Evolutionary conservation across 306 rosid species (phyloP), one percentile per base, ranked within the genome.

Genomic region (Prunus armeniaca): DNA sequence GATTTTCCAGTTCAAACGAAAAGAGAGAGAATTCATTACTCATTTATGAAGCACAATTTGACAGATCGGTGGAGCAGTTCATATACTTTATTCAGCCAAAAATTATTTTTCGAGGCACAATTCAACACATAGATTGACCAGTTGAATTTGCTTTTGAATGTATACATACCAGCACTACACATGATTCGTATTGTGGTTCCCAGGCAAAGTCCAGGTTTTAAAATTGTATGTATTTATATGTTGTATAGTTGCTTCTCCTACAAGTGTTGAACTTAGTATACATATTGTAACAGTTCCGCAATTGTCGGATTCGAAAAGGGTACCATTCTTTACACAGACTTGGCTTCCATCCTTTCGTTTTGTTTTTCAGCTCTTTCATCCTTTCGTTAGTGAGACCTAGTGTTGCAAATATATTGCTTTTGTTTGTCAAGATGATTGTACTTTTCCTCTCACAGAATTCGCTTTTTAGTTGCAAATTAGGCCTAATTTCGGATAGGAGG

Each of bases 71-170:
- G 27, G 15, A 56, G 49, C 38, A 27, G 67, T 62, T 62, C n/a
- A 14, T 5, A 14, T 62, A 15, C 43, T 2, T 28, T 62, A 43
- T 14, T 62, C n/a, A 12, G 0, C 43, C 9, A 27, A 15, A 28
- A 62, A 11, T 13, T 4, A 12, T 28, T 62, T 13, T 62, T 62
- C 4, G 43, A 28, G 30, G 67, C 67, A 62, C n/a, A 28, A 8
- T 27, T 28, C 50, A 65, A 65, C 50, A 18, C 25, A 3, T 46
- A 3, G n/a, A 43, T 19, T 13, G 46, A 68, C 56, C 67, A 64
- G 28, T 54, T 64, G 34, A 72, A 55, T 56, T 12, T 45, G 38
- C 20, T 52, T 73, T 72, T 8, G 15, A 45, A 75, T 69, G 68
- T 80, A 28, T 28, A 64, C 34, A 4, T 55, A 34, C 56, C 12